Percentiles rank a stretch among this genome's conserved stretches.
Conservation (phyloP, 140 eudicot species). For the Stevia rebaudiana region DNA sequence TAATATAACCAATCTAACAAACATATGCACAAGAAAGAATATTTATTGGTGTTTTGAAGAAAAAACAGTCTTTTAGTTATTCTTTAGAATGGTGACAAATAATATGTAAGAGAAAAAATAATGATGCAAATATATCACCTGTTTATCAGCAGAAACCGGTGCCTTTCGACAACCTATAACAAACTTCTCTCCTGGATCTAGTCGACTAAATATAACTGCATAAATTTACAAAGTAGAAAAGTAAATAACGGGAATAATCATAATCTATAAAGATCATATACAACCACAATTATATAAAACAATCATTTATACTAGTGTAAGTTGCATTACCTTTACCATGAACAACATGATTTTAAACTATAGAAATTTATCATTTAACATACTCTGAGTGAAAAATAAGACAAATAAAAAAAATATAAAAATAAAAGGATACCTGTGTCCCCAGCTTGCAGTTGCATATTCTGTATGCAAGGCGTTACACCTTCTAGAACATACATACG, state of each 20-base stretch:
- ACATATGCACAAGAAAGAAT: background rate
- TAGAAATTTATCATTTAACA: background rate
- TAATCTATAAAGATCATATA: background rate
- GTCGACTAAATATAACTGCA: conserved; percentile 74
- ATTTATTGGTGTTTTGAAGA: background rate
- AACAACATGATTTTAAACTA: background rate
- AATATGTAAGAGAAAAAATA: conserved; percentile 4
- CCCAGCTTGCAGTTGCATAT: conserved; percentile 93
- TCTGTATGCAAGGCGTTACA: conserved; percentile 95
- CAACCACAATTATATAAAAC: background rate
- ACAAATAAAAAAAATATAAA: too few relatives aligned
- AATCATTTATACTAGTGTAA: background rate
- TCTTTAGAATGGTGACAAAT: background rate
- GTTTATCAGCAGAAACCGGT: conserved; percentile 42
- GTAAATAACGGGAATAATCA: background rate
- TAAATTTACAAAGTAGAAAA: background rate
- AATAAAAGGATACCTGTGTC: conserved; percentile 62
- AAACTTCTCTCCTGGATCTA: conserved; percentile 79
- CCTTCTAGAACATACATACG: conserved; percentile 98
- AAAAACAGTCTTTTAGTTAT: background rate
- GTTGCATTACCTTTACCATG: background rate
- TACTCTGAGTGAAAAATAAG: background rate
- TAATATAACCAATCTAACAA: background rate
- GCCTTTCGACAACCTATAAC: conserved; percentile 90
- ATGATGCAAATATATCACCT: conserved; percentile 40